phyloP scores from a whole-genome alignment of 2,329 filamentous ascomycete species.

The Penicillium sp. region DNA sequence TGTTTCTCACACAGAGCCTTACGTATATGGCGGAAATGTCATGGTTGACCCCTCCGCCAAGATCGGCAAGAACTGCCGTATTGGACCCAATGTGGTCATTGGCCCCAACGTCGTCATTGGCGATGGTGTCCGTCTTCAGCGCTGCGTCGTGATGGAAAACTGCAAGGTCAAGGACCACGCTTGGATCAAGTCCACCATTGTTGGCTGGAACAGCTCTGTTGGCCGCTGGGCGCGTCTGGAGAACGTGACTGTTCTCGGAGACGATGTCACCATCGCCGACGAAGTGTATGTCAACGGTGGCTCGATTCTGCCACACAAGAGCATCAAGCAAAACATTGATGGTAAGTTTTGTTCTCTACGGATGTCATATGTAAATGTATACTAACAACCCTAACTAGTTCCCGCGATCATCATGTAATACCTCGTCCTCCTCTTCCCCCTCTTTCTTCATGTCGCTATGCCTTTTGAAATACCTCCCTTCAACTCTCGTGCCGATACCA shows the following conservation, averaged over 20 bases:
- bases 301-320: conserved; percentile 94
- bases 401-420: conserved; percentile 52
- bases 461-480: conserved; percentile 24
- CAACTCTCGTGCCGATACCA: conserved; percentile 25
- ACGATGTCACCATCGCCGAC: conserved; percentile 96
- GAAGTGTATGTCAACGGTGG: conserved; percentile 99
- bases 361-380: neutral
- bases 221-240: conserved; percentile 94
- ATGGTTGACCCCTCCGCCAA: conserved; percentile 90
- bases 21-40: conserved; percentile 90
- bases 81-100: conserved; percentile 95
- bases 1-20: conserved; percentile 69
- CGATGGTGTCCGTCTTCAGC: conserved; percentile 89
- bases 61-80: conserved; percentile 97
- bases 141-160: conserved; percentile 82
- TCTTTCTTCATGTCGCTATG: conserved; percentile 30
- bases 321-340: conserved; percentile 97
- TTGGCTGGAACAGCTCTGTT: conserved; percentile 96
- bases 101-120: conserved; percentile 89
- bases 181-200: conserved; percentile 98
- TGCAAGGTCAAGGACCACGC: conserved; percentile 98
- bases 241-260: conserved; percentile 96
- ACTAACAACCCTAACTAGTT: conserved; percentile 31
- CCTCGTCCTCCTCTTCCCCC: conserved; percentile 6
- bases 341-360: conserved; percentile 46